Conservation (phyloP, 495 filamentous ascomycete species). For the Chaetomium cochliodes region DNA sequence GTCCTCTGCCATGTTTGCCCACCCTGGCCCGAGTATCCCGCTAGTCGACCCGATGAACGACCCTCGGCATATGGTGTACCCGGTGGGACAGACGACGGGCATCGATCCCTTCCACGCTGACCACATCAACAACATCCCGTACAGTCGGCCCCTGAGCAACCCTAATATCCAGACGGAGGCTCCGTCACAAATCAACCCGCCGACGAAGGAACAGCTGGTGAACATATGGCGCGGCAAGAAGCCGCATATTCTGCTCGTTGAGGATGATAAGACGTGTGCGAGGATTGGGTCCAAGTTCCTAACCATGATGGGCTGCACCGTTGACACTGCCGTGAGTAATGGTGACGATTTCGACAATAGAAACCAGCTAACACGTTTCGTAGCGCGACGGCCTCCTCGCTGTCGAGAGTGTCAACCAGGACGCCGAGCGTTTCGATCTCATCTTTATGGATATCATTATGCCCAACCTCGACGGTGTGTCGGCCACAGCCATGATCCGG, state of each 20-base stretch:
- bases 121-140: constrained; percentile 91
- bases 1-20: constrained; percentile 47
- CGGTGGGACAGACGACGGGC: constrained; percentile 81
- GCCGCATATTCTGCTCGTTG: constrained; percentile 86
- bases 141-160: constrained; percentile 54
- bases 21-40: constrained; percentile 38
- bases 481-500: constrained; percentile 89
- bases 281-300: constrained; percentile 94
- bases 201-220: constrained; percentile 35
- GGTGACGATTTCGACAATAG: background rate
- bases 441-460: constrained; percentile 99
- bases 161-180: constrained; percentile 35
- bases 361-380: constrained; percentile 9
- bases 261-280: constrained; percentile 92
- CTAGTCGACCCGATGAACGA: constrained; percentile 57
- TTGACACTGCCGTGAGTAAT: constrained; percentile 82
- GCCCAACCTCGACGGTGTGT: constrained; percentile 93
- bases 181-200: constrained; percentile 28
- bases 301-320: constrained; percentile 79
- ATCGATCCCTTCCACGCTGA: constrained; percentile 95
- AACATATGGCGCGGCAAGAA: constrained; percentile 69
- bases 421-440: constrained; percentile 76
- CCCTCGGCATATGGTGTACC: constrained; percentile 81
- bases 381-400: constrained; percentile 78
- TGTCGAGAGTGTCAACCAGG: constrained; percentile 83